These are phyloP conservation scores for Eurotiales sp. DNA, from an alignment of 2,329 filamentous ascomycete genomes.

Conservation along the genomic window DNA sequence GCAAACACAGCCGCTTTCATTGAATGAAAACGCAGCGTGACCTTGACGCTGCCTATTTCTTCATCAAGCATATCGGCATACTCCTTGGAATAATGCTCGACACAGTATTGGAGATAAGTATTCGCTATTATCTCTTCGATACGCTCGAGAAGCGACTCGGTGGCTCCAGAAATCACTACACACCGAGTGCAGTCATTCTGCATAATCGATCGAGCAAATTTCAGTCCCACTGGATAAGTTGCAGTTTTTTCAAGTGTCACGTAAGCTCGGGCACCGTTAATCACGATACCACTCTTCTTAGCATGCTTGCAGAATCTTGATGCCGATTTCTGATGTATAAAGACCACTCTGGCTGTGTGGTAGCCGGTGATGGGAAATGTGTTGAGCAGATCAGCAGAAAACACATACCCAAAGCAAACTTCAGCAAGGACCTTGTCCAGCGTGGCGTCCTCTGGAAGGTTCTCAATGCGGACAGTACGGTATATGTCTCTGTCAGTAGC, in stretches of 20 bases:
- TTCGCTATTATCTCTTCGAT: background rate
- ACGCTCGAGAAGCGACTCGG: background rate
- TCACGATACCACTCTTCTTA: slow-evolving; percentile 17
- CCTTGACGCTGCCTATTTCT: background rate
- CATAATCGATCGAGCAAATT: slow-evolving; percentile 2
- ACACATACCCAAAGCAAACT: slow-evolving; percentile 25
- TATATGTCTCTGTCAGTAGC: slow-evolving; percentile 22
- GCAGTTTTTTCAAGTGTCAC: slow-evolving; percentile 12
- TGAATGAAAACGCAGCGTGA: slow-evolving; percentile 12
- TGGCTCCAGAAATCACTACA: background rate
- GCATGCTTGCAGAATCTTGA: slow-evolving; percentile 20
- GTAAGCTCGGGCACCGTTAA: slow-evolving; percentile 15
- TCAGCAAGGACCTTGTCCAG: slow-evolving; percentile 24
- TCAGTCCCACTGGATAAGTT: slow-evolving; percentile 9
- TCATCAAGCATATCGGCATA: background rate
- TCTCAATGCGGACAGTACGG: slow-evolving; percentile 28
- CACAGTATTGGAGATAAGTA: slow-evolving; percentile 1
- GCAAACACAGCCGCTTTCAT: slow-evolving; percentile 8
- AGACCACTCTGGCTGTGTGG: slow-evolving; percentile 29
- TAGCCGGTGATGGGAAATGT: slow-evolving; percentile 26
- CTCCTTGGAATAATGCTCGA: slow-evolving; percentile 6
- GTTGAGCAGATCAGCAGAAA: slow-evolving; percentile 27
- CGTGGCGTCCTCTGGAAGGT: slow-evolving; percentile 21
- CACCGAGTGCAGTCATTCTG: slow-evolving; percentile 10
- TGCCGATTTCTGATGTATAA: slow-evolving; percentile 25